A percentile compares a stretch with the other conserved stretches of the same genome.
phyloP scores from a whole-genome alignment of 169 alveolate species.

The Babesia microti region DNA sequence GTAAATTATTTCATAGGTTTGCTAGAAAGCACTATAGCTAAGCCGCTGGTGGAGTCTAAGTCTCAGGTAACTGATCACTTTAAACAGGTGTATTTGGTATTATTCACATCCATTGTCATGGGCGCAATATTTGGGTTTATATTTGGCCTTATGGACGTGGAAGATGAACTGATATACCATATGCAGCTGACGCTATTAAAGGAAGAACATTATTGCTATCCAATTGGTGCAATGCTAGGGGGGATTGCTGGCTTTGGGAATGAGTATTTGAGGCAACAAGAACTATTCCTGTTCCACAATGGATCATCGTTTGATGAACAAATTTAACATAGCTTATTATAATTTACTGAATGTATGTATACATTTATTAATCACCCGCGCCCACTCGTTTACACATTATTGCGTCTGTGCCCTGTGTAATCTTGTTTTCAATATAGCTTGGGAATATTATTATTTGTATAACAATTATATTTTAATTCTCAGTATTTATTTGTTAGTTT shows the following conservation, averaged over 20 bases:
- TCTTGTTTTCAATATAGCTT: too few species aligned
- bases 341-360: too few species aligned
- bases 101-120: constrained; percentile 75
- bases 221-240: constrained; percentile 84
- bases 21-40: constrained; percentile 64
- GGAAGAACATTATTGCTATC: constrained; percentile 82
- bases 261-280: constrained; percentile 66
- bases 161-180: constrained; percentile 77
- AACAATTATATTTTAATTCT: too few species aligned
- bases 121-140: constrained; percentile 87
- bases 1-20: constrained; percentile 75
- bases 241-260: constrained; percentile 72
- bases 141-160: constrained; percentile 87
- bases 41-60: constrained; percentile 76
- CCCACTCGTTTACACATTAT: too few species aligned
- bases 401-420: too few species aligned
- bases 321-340: constrained; percentile 41
- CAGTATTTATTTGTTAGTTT: too few species aligned
- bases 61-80: constrained; percentile 58
- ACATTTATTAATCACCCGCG: too few species aligned
- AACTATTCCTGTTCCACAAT: constrained; percentile 47
- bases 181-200: constrained; percentile 77
- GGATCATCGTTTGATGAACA: constrained; percentile 71
- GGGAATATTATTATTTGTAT: too few species aligned
- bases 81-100: constrained; percentile 67